These are phyloP conservation scores for Lithohypha guttulata DNA, from an alignment of 2,329 filamentous ascomycete species.

Conservation along the genomic window DNA sequence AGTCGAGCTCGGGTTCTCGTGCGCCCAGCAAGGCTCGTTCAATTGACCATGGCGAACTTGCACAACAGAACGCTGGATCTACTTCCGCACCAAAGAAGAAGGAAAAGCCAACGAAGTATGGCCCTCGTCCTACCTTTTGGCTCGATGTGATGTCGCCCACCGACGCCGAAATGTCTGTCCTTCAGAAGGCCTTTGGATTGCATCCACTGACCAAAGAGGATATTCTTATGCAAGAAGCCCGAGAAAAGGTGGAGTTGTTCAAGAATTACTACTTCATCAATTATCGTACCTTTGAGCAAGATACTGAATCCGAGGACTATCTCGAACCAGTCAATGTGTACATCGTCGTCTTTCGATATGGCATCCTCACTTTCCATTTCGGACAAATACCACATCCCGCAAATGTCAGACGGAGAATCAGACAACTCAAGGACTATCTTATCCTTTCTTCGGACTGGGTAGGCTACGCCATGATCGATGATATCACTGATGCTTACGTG, in stretches of 20 bases:
- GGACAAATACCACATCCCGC: conserved; percentile 91
- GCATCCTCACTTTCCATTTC: conserved; percentile 88
- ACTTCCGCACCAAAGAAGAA: conserved; percentile 28
- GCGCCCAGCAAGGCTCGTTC: conserved; percentile 4
- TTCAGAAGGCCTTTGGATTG: conserved; percentile 87
- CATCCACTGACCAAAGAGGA: conserved; percentile 93
- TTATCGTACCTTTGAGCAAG: conserved; percentile 95
- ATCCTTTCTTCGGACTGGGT: conserved; percentile 95
- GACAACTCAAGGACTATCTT: conserved; percentile 87
- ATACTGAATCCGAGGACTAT: conserved; percentile 77
- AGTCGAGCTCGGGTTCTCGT: too few species aligned
- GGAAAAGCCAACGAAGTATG: conserved; percentile 48
- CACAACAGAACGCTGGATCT: conserved; percentile 35
- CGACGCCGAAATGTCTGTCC: conserved; percentile 87
- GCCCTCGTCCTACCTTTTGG: conserved; percentile 91
- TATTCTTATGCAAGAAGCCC: conserved; percentile 92
- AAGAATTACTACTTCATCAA: conserved; percentile 98
- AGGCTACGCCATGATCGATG: conserved; percentile 93
- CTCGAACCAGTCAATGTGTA: conserved; percentile 96
- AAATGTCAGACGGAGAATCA: conserved; percentile 86
- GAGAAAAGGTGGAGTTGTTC: conserved; percentile 96
- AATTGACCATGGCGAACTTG: too few species aligned
- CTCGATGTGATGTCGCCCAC: conserved; percentile 85
- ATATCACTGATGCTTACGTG: conserved; percentile 93
- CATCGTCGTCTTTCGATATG: conserved; percentile 90